Conservation (phyloP, 1,284 basidiomycete species). For the Ustilago curta region DNA sequence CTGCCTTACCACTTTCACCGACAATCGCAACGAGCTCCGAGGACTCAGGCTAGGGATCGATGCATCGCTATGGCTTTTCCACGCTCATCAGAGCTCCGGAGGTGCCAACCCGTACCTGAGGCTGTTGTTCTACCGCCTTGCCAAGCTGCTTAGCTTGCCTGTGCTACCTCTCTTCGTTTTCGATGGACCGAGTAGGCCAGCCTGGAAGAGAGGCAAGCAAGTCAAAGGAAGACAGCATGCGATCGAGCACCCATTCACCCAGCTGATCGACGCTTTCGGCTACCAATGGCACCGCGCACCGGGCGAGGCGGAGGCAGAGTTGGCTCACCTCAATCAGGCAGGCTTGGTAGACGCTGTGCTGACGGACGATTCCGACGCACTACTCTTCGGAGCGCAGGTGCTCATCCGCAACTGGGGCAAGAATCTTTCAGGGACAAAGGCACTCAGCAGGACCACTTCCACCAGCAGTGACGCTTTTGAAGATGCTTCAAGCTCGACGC, state of each 20-base stretch:
- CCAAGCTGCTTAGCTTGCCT: conserved; percentile 80
- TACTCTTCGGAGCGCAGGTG: conserved; percentile 86
- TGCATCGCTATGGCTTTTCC: conserved; percentile 72
- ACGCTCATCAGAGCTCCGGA: conserved; percentile 69
- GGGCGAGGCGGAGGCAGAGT: conserved; percentile 95
- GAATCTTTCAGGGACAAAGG: conserved; percentile 35
- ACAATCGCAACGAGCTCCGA: conserved; percentile 29
- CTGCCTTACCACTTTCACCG: conserved; percentile 32
- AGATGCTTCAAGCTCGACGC: neutral
- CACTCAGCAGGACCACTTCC: conserved; percentile 23
- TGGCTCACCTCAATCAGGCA: conserved; percentile 84
- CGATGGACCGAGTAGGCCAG: conserved; percentile 87
- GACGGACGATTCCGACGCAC: conserved; percentile 92
- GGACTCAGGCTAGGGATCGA: conserved; percentile 60
- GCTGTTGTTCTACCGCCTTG: conserved; percentile 73
- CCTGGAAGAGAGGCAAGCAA: conserved; percentile 82
- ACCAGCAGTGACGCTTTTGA: conserved; percentile 27
- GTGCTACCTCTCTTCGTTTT: conserved; percentile 92
- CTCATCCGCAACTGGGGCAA: conserved; percentile 77
- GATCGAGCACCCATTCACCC: conserved; percentile 45
- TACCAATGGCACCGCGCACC: conserved; percentile 79
- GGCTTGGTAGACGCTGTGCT: conserved; percentile 89
- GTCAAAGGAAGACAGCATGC: conserved; percentile 72
- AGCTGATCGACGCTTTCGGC: conserved; percentile 87
- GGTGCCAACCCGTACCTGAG: conserved; percentile 72